Base-by-base conservation (phyloP, 2,329 filamentous ascomycete species). In the Alternaria arborescens region DNA sequence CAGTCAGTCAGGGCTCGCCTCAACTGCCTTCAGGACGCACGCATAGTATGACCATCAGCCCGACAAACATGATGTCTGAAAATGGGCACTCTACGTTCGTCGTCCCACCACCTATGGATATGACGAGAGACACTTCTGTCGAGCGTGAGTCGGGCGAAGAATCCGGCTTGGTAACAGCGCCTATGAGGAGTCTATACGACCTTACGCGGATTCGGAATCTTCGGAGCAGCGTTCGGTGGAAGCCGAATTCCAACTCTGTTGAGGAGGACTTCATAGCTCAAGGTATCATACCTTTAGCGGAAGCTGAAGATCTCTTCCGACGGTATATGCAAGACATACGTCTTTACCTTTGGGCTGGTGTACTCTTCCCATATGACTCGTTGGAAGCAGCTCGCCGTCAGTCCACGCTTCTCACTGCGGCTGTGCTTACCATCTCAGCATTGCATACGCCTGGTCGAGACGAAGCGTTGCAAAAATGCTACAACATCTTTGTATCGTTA, bases 111-210 rank as follows among this genome's bases (percentile, higher is more conserved):
- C 68, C 69, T 7, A 75, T 77, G 71, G 73, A 72, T 30, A 76
- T 76, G 71, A 76, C 73, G 8, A 66, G 74, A 34, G 75, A 77
- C 41, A 74, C 73, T 24, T 75, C 73, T 5, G 64, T 71, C 16
- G 75, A 76, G 44, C 73, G 60, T 26, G 68, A 73, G n/a, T 65
- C 67, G 3, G 69, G 65, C 18, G 71, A 73, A 44, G 72, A 74
- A 18, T 58, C 70, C 34, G 61, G 62, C n/a, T 59, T 75, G 10
- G 70, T 73, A 0, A 68, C 69, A 34, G 75, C 73, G n/a, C 75
- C 75, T 8, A 77, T 77, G 75, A 67, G 67, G 50, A 74, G 71
- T 44, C 64, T 77, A 16, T 77, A 77, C 60, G 71, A 77, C 51
- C 66, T 77, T 2, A 77, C 73, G 16, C 62, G 69, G 6, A 75